phyloP scores from a whole-genome alignment of 345 rosid species.

The Noccaea caerulescens region DNA sequence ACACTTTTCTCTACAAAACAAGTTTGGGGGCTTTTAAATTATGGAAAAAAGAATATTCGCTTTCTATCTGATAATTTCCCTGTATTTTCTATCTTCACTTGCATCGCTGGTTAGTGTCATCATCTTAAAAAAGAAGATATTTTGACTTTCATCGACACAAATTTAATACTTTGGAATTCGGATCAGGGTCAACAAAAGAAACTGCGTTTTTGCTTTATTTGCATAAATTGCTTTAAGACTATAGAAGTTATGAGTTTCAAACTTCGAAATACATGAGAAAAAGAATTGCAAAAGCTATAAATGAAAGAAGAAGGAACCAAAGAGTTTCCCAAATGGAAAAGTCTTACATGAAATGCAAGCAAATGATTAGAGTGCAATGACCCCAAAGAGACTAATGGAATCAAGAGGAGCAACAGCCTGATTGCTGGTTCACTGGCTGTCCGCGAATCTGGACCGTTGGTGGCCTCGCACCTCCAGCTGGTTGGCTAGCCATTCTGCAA shows the following conservation, averaged over 20 bases:
- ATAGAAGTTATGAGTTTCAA: neutral
- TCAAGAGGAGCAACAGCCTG: conserved; percentile 79
- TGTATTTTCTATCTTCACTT: neutral
- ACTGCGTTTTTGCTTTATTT: neutral
- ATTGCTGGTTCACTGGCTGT: conserved; percentile 75
- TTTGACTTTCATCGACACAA: neutral
- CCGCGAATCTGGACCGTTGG: conserved; percentile 78
- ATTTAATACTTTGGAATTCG: too few species aligned
- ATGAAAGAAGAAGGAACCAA: conserved; percentile 2
- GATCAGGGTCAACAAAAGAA: too few species aligned
- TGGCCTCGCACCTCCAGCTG: conserved; percentile 63
- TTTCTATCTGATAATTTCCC: neutral
- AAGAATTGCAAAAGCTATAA: conserved; percentile 17
- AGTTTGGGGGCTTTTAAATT: conserved; percentile 2
- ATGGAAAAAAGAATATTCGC: conserved; percentile 1
- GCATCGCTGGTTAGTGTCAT: too few species aligned
- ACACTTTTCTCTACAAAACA: conserved; percentile 28
- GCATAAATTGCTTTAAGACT: neutral
- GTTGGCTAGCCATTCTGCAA: conserved; percentile 80
- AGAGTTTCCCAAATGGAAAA: conserved; percentile 24
- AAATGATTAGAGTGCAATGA: conserved; percentile 30
- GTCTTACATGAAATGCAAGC: conserved; percentile 40
- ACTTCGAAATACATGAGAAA: conserved; percentile 2
- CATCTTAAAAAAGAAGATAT: neutral
- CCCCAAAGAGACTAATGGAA: conserved; percentile 24